Percentiles rank a stretch among this genome's conserved stretches.
Conservation (phyloP, 768 basidiomycete genomes). For the Ramaria rubella region DNA sequence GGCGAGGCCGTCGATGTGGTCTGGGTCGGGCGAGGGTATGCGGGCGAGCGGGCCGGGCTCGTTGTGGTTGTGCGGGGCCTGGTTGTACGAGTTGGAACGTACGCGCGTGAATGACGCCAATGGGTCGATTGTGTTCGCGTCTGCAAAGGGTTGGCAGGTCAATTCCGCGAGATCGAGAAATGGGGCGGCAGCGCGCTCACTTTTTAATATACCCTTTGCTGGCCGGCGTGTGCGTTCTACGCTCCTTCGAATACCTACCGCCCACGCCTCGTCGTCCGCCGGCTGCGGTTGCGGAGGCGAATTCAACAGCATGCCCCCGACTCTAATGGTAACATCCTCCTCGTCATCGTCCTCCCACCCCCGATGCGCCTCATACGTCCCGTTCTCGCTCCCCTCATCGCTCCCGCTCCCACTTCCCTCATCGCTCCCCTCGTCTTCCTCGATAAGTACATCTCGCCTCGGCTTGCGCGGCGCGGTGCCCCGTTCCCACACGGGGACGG, state of each 20-base stretch:
- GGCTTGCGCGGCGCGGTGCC: conserved; percentile 62
- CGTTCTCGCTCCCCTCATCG: conserved; percentile 36
- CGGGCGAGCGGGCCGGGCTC: conserved; percentile 73
- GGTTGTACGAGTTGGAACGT: conserved; percentile 79
- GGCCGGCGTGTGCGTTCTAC: conserved; percentile 61
- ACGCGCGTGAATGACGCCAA: conserved; percentile 41
- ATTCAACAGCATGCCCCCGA: conserved; percentile 24
- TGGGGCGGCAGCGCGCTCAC: conserved; percentile 39
- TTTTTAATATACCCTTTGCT: conserved; percentile 82
- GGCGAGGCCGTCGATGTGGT: conserved; percentile 83
- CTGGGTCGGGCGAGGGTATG: conserved; percentile 78
- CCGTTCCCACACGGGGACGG: conserved; percentile 58
- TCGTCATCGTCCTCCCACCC: conserved; percentile 57
- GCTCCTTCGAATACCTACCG: conserved; percentile 63
- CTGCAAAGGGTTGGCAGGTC: conserved; percentile 37
- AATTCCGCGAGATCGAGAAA: conserved; percentile 1
- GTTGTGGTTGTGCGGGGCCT: conserved; percentile 41
- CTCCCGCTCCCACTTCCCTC: conserved; percentile 46
- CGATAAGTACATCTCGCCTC: conserved; percentile 55
- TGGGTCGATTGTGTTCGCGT: conserved; percentile 60
- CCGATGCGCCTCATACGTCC: conserved; percentile 26
- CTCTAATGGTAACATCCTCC: conserved; percentile 69
- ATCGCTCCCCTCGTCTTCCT: conserved; percentile 47
- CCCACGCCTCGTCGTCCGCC: conserved; percentile 68
- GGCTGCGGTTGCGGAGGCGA: conserved; percentile 14